Evolutionary conservation across 2,329 filamentous ascomycete genomes (phyloP), one percentile per base, ranked within the genome.

Genomic region (Ophiocordyceps polyrhachis-furcata): DNA sequence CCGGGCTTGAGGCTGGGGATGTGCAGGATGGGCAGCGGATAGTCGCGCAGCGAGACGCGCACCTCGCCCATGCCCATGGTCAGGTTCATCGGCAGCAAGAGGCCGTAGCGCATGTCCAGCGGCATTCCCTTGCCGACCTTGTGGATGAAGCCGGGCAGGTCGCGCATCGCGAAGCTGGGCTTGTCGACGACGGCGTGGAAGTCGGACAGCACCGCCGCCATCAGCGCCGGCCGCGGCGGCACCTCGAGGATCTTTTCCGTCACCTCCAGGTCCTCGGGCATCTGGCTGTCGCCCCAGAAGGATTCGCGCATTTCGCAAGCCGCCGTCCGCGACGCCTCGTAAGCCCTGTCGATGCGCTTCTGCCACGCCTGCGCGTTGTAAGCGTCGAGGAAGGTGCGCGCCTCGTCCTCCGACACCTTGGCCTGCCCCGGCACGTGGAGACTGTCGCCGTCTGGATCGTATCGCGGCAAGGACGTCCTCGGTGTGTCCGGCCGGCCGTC

Each of bases 41-140:
- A 98, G 63, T 98, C 91, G 50, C 91, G 77, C 20, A 98, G 66
- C 14, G 80, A 81, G n/a, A 93, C 73, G 49, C 83, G 79, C 11
- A 81, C 85, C 61, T 98, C 91, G 43, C 87, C 83, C 79, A 95
- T 88, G 48, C 83, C 83, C 49, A 98, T 73, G 50, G 86, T 79
- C 2, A 98, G 71, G 59, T 83, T 83, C 79, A 95, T 86, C 0
- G 91, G 93, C 12, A 98, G 69, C 17, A 98, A 71, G 19, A 98
- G 69, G 11, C 86, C 79, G 58, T 96, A 98, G 55, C 89, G 70
- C 74, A 87, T 98, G 55, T 93, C 81, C 49, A 77, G 71, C 1
- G 91, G 91, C 77, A 98, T 93, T 1, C 91, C 91, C 64, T 98
- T 98, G n/a, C 91, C 91, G 47, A 96, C 80, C 42, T 77, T 76